A percentile compares a stretch with the other conserved stretches of the same genome.
phyloP scores from a whole-genome alignment of 1,284 basidiomycete genomes.

The Trichosporon ovoides region DNA sequence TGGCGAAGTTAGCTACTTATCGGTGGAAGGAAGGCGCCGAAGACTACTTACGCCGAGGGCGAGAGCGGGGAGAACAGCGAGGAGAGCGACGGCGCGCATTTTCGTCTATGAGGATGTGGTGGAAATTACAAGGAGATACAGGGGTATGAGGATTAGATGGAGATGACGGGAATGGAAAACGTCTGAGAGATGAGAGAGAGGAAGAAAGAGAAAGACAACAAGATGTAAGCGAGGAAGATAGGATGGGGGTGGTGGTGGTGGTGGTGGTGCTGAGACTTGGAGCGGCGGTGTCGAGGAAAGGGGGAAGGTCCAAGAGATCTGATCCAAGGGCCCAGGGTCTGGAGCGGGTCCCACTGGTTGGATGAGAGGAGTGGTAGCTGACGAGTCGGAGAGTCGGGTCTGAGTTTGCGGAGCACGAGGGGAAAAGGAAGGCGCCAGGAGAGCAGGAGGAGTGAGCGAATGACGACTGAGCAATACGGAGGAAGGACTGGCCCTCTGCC shows the following conservation, averaged over 20 bases:
- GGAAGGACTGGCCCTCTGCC: no score
- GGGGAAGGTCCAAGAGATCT: background rate
- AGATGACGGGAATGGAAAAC: background rate
- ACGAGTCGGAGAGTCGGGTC: background rate
- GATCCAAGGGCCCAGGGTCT: slow-evolving; percentile 2
- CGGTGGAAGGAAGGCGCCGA: background rate
- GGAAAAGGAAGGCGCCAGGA: no score
- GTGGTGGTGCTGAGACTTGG: background rate
- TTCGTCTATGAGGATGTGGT: no score
- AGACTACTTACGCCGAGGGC: slow-evolving; percentile 5
- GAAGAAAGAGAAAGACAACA: background rate
- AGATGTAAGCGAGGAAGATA: background rate
- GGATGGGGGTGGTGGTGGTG: background rate
- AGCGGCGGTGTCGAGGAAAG: no score
- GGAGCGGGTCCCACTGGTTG: background rate
- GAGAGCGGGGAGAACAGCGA: slow-evolving; percentile 9
- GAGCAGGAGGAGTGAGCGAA: no score
- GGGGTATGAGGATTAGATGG: background rate
- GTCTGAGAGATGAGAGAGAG: no score
- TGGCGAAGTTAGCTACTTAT: background rate
- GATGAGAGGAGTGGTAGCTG: background rate
- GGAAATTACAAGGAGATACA: no score
- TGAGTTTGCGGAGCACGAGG: background rate
- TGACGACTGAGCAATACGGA: no score
- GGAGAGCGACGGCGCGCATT: slow-evolving; percentile 10